A percentile compares a stretch with the other conserved stretches of the same genome.
phyloP scores from a whole-genome alignment of 2,329 filamentous ascomycete genomes.

The Colletotrichum sp. region DNA sequence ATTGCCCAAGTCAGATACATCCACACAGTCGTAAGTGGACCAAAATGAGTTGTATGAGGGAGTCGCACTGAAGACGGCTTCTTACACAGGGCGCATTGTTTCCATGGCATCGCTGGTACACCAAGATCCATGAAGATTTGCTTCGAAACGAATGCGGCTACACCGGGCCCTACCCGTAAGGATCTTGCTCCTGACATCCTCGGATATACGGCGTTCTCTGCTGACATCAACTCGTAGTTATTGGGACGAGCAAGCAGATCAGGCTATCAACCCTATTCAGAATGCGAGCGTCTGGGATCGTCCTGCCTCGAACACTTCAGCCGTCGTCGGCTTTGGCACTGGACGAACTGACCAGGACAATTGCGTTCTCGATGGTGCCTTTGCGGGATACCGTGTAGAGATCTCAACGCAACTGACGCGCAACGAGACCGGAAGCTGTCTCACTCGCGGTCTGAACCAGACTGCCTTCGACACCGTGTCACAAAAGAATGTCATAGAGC shows the following conservation, averaged over 20 bases:
- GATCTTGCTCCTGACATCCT: slow-evolving; percentile 23
- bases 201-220: accelerated
- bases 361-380: slow-evolving; percentile 28
- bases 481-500: neutral
- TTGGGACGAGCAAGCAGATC: neutral
- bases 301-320: neutral
- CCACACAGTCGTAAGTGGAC: neutral
- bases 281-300: neutral
- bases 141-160: slow-evolving; percentile 35
- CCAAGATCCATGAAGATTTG: slow-evolving; percentile 33
- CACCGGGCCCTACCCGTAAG: slow-evolving; percentile 34
- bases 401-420: neutral
- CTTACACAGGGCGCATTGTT: neutral
- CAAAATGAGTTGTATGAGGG: neutral
- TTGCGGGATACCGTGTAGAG: slow-evolving; percentile 1
- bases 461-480: neutral
- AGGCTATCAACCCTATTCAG: neutral
- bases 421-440: neutral
- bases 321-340: neutral
- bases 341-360: neutral
- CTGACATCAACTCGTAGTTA: neutral
- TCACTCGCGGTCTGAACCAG: neutral
- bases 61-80: neutral
- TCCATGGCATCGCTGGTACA: slow-evolving; percentile 35
- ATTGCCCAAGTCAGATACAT: neutral